Percentiles rank a stretch among this genome's conserved stretches.
phyloP scores from a whole-genome alignment of 108 stramenopile species.

The Cylindrotheca closterium region DNA sequence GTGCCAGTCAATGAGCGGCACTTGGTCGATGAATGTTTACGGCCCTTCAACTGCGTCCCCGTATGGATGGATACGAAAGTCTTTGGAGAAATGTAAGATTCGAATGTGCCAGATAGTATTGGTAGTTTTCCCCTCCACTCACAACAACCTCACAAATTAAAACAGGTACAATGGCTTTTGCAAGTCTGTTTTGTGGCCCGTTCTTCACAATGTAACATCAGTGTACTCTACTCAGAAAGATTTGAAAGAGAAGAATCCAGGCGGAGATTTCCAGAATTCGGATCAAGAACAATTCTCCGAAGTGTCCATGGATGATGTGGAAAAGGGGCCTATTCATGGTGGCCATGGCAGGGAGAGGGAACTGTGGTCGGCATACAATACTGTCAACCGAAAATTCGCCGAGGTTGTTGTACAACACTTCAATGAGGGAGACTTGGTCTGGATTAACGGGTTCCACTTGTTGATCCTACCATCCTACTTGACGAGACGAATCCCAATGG shows the following conservation, averaged over 20 bases:
- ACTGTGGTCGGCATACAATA: conserved; percentile 88
- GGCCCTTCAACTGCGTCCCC: conserved; percentile 93
- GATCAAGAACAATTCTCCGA: conserved; percentile 64
- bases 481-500: conserved; percentile 85
- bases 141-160: no score
- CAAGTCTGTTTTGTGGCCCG: conserved; percentile 95
- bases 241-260: background rate
- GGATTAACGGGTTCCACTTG: conserved; percentile 99
- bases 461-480: conserved; percentile 95
- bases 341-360: conserved; percentile 84
- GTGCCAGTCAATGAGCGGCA: conserved; percentile 81
- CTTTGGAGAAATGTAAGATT: conserved; percentile 84
- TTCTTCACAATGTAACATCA: conserved; percentile 93
- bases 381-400: conserved; percentile 90
- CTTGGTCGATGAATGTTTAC: conserved; percentile 86
- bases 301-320: conserved; percentile 73
- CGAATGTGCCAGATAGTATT: background rate
- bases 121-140: no score
- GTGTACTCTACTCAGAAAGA: conserved; percentile 63
- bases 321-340: conserved; percentile 83
- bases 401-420: conserved; percentile 84
- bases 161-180: conserved; percentile 97
- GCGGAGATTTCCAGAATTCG: conserved; percentile 2
- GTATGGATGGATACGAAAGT: conserved; percentile 89
- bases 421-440: conserved; percentile 91